Evolutionary conservation across 257 asterid species (phyloP).

Genomic region (Mentha longifolia): DNA sequence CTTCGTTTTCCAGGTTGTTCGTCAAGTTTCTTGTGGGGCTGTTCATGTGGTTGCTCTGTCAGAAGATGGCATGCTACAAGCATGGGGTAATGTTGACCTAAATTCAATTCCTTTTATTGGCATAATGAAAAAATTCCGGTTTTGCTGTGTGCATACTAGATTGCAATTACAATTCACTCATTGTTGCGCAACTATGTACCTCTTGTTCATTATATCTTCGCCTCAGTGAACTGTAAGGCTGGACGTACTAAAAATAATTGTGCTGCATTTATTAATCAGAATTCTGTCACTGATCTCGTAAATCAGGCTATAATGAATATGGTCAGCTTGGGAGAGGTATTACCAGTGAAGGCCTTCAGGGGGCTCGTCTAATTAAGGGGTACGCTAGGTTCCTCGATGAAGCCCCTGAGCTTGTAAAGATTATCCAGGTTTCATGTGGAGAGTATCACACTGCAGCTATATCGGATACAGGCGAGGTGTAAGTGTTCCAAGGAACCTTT

Average conservation of each 20-base stretch:
- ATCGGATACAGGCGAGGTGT: slow-evolving; percentile 95
- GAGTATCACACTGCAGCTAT: slow-evolving; percentile 95
- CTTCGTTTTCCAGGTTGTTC: slow-evolving; percentile 61
- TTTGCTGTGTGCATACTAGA: slow-evolving; percentile 27
- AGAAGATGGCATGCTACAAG: slow-evolving; percentile 88
- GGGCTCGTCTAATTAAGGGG: slow-evolving; percentile 77
- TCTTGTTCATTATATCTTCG: slow-evolving; percentile 20
- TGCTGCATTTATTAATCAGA: slow-evolving; percentile 48
- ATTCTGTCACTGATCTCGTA: slow-evolving; percentile 57
- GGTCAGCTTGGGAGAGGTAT: slow-evolving; percentile 99
- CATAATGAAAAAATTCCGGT: slow-evolving; percentile 18
- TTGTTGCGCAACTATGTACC: slow-evolving; percentile 14
- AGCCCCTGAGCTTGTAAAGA: slow-evolving; percentile 95
- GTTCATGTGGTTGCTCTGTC: slow-evolving; percentile 91
- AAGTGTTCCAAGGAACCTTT: slow-evolving; percentile 69
- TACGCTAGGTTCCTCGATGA: slow-evolving; percentile 93
- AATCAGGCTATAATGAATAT: slow-evolving; percentile 97
- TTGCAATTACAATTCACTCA: slow-evolving; percentile 15
- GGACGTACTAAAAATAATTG: slow-evolving; percentile 36
- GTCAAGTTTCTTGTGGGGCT: slow-evolving; percentile 97
- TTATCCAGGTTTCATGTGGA: slow-evolving; percentile 88
- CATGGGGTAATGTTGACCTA: slow-evolving; percentile 73
- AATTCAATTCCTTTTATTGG: slow-evolving; percentile 11
- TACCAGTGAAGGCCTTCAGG: slow-evolving; percentile 95
- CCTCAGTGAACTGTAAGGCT: slow-evolving; percentile 28